phyloP scores from a whole-genome alignment of 768 basidiomycete genomes.

The Pluteus cervinus region DNA sequence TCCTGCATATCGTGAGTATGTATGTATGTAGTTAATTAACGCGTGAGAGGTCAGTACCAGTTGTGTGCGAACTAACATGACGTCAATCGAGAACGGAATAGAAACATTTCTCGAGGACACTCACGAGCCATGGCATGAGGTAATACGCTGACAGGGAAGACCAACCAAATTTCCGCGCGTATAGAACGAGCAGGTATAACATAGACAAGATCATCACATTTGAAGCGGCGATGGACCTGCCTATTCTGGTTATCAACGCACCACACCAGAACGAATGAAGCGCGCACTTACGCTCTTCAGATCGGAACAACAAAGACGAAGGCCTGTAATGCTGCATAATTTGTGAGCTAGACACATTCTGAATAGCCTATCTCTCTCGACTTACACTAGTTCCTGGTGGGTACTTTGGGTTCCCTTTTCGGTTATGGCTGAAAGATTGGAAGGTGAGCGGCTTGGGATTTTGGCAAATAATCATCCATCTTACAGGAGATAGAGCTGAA shows the following conservation, averaged over 20 bases:
- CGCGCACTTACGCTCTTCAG: constrained; percentile 29
- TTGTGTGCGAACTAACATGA: constrained; percentile 37
- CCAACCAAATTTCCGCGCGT: constrained; percentile 24
- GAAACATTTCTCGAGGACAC: constrained; percentile 6
- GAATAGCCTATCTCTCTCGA: constrained; percentile 2
- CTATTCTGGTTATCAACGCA: constrained; percentile 13
- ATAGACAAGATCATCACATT: constrained; percentile 35
- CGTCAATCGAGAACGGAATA: constrained; percentile 2
- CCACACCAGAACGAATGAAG: no score
- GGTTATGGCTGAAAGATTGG: constrained; percentile 27
- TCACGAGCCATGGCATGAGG: constrained; percentile 44
- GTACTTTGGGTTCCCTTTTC: constrained; percentile 41
- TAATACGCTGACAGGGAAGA: constrained; percentile 32
- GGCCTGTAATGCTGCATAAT: constrained; percentile 35
- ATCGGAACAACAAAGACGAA: constrained; percentile 37
- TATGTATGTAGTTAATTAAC: background rate
- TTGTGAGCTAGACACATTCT: constrained; percentile 1
- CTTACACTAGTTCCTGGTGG: constrained; percentile 38
- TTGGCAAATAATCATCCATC: constrained; percentile 5
- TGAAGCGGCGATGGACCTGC: constrained; percentile 31
- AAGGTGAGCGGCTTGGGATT: background rate
- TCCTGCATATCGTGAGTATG: constrained; percentile 27
- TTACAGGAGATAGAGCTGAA: constrained; percentile 39
- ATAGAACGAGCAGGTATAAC: constrained; percentile 26
- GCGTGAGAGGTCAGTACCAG: constrained; percentile 22